phyloP scores from a whole-genome alignment of 352 stramenopile species.

The Phytophthora cactorum region DNA sequence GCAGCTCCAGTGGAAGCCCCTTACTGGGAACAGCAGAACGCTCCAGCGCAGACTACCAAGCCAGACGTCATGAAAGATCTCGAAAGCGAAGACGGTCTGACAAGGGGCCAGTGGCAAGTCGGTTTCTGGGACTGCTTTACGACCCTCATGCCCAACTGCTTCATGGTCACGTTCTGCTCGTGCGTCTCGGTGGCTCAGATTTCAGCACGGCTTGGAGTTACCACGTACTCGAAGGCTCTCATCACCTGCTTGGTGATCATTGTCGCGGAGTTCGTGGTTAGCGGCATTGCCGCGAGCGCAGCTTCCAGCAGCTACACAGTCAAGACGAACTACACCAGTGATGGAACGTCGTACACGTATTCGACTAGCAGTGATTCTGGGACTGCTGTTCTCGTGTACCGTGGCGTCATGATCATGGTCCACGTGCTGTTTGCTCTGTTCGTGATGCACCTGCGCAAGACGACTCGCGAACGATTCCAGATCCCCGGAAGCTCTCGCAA shows the following conservation, averaged over 20 bases:
- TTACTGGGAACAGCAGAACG: slow-evolving; percentile 24
- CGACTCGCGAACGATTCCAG: slow-evolving; percentile 45
- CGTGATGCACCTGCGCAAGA: slow-evolving; percentile 35
- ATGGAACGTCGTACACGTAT: slow-evolving; percentile 27
- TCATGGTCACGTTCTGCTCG: slow-evolving; percentile 58
- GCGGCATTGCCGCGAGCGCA: slow-evolving; percentile 12
- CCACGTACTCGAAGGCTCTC: slow-evolving; percentile 34
- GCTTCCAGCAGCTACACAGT: slow-evolving; percentile 24
- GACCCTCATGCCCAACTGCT: slow-evolving; percentile 56
- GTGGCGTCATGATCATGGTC: slow-evolving; percentile 21
- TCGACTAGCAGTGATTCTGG: slow-evolving; percentile 16
- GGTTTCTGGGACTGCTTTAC: slow-evolving; percentile 51
- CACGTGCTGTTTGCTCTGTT: slow-evolving; percentile 27
- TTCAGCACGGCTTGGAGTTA: slow-evolving; percentile 42
- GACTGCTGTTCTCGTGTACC: slow-evolving; percentile 20
- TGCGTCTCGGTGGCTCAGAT: slow-evolving; percentile 63
- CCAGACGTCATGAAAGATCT: slow-evolving; percentile 15
- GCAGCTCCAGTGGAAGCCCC: slow-evolving; percentile 16
- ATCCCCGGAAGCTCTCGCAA: slow-evolving; percentile 41
- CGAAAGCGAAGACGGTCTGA: slow-evolving; percentile 28
- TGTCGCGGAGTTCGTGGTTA: slow-evolving; percentile 24
- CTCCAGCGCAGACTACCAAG: slow-evolving; percentile 2
- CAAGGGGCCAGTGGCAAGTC: slow-evolving; percentile 26
- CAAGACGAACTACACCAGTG: slow-evolving; percentile 13
- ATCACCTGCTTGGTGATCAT: slow-evolving; percentile 34